phyloP scores from a whole-genome alignment of 2,329 filamentous ascomycete genomes.

The Colletotrichum sp. region DNA sequence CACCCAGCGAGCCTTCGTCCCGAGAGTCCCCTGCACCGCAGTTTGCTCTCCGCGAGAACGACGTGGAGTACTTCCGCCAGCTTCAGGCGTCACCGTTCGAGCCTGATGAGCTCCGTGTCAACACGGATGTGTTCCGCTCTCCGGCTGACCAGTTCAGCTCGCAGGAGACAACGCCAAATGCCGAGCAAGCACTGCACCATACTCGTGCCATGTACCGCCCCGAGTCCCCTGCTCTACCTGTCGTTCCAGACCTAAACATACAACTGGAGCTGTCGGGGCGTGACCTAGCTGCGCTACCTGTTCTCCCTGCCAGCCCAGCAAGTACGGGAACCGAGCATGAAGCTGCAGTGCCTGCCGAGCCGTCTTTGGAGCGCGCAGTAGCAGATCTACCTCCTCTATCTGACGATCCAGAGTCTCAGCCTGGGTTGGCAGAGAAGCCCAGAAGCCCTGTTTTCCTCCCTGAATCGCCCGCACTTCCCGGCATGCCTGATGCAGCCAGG shows the following conservation, averaged over 20 bases:
- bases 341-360: neutral
- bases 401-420: neutral
- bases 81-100: conserved; percentile 23
- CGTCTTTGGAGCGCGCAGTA: neutral
- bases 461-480: neutral
- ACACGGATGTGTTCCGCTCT: conserved; percentile 40
- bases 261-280: neutral
- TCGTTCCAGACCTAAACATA: neutral
- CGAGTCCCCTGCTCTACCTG: neutral
- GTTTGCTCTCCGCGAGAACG: conserved; percentile 30
- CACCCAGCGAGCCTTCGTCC: conserved; percentile 44
- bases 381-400: conserved; percentile 14
- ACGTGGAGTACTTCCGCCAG: conserved; percentile 25
- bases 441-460: neutral
- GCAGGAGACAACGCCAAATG: conserved; percentile 72
- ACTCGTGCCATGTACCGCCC: neutral
- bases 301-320: neutral
- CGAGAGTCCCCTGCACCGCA: conserved; percentile 38
- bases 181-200: conserved; percentile 35
- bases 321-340: neutral
- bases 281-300: conserved; percentile 1
- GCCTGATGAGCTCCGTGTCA: conserved; percentile 39
- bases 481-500: neutral
- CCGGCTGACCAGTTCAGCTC: conserved; percentile 59
- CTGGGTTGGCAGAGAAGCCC: neutral